Conservation (phyloP, 768 basidiomycete genomes). For the Tremella yokohamensis region DNA sequence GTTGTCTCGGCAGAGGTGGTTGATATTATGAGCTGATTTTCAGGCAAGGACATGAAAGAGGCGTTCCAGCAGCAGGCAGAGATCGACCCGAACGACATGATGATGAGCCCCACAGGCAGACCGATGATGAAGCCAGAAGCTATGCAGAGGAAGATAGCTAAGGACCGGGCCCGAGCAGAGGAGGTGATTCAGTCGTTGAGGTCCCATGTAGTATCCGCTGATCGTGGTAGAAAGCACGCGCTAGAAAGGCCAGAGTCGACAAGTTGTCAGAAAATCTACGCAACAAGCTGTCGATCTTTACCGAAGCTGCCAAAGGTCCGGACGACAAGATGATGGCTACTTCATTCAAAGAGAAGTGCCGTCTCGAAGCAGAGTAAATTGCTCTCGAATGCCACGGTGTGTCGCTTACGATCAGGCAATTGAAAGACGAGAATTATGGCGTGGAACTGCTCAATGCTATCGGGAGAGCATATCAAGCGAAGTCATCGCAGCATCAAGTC, state of each 20-base stretch:
- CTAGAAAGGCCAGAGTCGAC: conserved; percentile 45
- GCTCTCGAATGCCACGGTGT: neutral
- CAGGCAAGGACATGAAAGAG: conserved; percentile 51
- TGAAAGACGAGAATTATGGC: conserved; percentile 51
- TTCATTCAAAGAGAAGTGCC: conserved; percentile 50
- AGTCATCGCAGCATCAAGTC: conserved; percentile 40
- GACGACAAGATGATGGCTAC: conserved; percentile 44
- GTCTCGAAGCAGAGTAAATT: conserved; percentile 47
- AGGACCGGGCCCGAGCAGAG: conserved; percentile 36
- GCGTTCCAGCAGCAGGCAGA: conserved; percentile 49
- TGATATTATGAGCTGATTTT: too few relatives aligned
- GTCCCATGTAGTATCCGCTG: neutral
- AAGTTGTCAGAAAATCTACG: conserved; percentile 45
- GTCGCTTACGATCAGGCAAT: conserved; percentile 20
- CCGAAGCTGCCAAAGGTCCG: conserved; percentile 44
- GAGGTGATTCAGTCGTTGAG: conserved; percentile 23
- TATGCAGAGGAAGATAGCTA: conserved; percentile 33
- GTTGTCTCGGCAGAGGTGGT: too few relatives aligned
- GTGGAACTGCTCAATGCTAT: conserved; percentile 50
- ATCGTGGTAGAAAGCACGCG: conserved; percentile 32
- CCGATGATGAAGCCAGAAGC: conserved; percentile 46
- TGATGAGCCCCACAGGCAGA: conserved; percentile 39
- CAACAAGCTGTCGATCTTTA: conserved; percentile 49
- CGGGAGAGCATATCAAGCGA: conserved; percentile 47
- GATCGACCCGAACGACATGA: conserved; percentile 23